Evolutionary conservation across 371 early-diverging fungal genomes (phyloP).

Genomic region (Mucor mucedo): DNA sequence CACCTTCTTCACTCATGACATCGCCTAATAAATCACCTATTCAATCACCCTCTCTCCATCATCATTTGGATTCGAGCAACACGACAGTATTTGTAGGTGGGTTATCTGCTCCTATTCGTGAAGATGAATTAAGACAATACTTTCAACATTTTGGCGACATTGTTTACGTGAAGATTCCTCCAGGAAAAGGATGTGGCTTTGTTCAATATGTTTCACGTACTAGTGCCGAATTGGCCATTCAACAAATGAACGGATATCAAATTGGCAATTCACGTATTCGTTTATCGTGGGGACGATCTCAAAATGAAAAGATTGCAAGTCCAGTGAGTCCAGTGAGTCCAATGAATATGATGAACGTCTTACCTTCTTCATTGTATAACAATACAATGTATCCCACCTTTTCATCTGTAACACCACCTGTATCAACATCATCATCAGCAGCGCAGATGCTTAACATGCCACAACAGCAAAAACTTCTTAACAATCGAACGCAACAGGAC

Average conservation of each 20-base stretch:
- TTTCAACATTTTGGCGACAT: constrained; percentile 90
- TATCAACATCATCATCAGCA: neutral
- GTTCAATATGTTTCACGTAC: constrained; percentile 82
- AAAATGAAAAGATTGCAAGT: constrained; percentile 21
- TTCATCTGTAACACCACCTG: neutral
- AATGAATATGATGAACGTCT: neutral
- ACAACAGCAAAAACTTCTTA: too few relatives aligned
- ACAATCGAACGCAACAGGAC: neutral
- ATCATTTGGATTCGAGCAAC: constrained; percentile 64
- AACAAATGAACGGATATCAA: constrained; percentile 82
- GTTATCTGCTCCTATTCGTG: constrained; percentile 70
- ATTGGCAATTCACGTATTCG: constrained; percentile 84
- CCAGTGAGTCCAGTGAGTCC: neutral
- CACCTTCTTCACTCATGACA: constrained; percentile 11
- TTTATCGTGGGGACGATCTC: constrained; percentile 89
- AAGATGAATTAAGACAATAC: constrained; percentile 78
- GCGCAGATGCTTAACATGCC: too few relatives aligned
- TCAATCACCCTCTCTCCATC: constrained; percentile 23
- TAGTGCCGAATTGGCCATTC: constrained; percentile 86
- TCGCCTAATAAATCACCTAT: constrained; percentile 21
- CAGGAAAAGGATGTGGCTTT: constrained; percentile 92
- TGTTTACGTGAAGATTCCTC: constrained; percentile 88
- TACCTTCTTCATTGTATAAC: constrained; percentile 1
- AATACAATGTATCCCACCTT: neutral
- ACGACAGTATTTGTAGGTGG: constrained; percentile 96